phyloP scores from a whole-genome alignment of 148 eudicot genomes.

The Rhododendron kiyosumense region DNA sequence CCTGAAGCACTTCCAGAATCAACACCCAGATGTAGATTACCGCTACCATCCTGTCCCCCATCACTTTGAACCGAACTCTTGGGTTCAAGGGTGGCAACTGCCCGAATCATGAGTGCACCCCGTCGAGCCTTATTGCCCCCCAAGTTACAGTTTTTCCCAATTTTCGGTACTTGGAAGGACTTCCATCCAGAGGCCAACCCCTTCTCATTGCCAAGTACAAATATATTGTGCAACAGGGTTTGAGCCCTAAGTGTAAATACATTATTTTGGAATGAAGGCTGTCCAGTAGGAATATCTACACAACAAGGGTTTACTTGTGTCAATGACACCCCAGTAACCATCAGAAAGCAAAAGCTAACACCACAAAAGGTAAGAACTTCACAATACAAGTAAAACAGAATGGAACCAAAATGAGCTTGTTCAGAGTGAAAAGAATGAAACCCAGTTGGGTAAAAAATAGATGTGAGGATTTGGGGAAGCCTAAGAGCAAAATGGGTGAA shows the following conservation, averaged over 20 bases:
- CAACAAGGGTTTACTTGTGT: slow-evolving; percentile 9
- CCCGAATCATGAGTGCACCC: slow-evolving; percentile 40
- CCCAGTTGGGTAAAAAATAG: not conserved
- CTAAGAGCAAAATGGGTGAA: slow-evolving; percentile 3
- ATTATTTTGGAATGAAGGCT: slow-evolving; percentile 39
- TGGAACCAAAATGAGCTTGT: not conserved
- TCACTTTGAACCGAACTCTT: slow-evolving; percentile 19
- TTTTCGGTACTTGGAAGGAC: slow-evolving; percentile 27
- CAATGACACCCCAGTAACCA: not conserved
- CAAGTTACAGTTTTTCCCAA: slow-evolving; percentile 18
- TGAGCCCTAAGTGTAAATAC: slow-evolving; percentile 32
- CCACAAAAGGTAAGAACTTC: not conserved
- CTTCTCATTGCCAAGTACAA: slow-evolving; percentile 35
- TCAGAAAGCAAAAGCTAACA: not conserved
- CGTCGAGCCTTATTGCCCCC: slow-evolving; percentile 18
- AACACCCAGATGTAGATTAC: slow-evolving; percentile 14
- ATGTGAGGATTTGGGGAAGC: not conserved
- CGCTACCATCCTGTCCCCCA: slow-evolving; percentile 17
- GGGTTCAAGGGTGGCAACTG: slow-evolving; percentile 73
- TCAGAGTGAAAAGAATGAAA: not conserved
- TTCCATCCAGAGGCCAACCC: slow-evolving; percentile 40
- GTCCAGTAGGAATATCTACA: slow-evolving; percentile 79
- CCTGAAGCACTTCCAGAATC: slow-evolving; percentile 19
- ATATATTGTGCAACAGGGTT: slow-evolving; percentile 23
- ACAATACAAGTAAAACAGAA: not conserved